Percentiles rank a stretch among this genome's conserved stretches.
These are phyloP conservation scores for Boletus calvinii DNA, from an alignment of 1,284 basidiomycete genomes.

Conservation along the genomic window DNA sequence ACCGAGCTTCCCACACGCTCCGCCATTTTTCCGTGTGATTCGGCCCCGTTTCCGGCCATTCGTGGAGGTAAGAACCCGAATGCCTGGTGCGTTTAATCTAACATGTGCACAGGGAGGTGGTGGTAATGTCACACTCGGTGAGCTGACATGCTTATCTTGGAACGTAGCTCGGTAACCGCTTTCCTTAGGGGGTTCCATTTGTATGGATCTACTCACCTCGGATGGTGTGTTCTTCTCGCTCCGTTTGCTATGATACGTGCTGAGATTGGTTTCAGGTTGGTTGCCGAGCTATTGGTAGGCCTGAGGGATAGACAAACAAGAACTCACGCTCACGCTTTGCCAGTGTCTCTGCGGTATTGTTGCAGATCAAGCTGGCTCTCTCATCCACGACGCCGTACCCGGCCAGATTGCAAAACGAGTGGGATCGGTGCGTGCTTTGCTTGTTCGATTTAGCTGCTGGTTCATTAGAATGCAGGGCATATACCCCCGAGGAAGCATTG, in stretches of 20 bases:
- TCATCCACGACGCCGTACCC: constrained; percentile 58
- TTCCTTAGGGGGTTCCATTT: constrained; percentile 57
- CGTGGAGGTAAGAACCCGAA: constrained; percentile 36
- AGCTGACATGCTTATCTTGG: constrained; percentile 12
- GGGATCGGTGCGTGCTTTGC: constrained; percentile 32
- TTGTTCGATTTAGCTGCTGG: neutral
- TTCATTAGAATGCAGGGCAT: constrained; percentile 39
- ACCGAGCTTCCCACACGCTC: constrained; percentile 53
- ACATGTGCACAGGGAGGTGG: constrained; percentile 49
- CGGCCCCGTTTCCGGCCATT: constrained; percentile 62
- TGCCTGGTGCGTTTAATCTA: neutral
- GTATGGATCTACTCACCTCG: constrained; percentile 64
- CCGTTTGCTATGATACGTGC: neutral
- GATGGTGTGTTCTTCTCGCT: constrained; percentile 43
- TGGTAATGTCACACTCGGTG: constrained; percentile 61
- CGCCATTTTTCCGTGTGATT: constrained; percentile 64
- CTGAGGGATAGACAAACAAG: neutral
- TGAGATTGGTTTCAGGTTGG: constrained; percentile 43
- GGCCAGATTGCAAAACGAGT: constrained; percentile 48
- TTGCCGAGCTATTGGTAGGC: constrained; percentile 60
- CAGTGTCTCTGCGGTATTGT: constrained; percentile 58
- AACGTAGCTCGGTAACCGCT: neutral
- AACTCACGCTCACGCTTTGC: neutral
- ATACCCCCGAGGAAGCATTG: constrained; percentile 51
- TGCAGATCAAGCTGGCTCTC: constrained; percentile 63